Percentiles rank a stretch among this genome's conserved stretches.
Conservation (phyloP, 2,329 filamentous ascomycete species). For the Sporothrix euskadiensis region DNA sequence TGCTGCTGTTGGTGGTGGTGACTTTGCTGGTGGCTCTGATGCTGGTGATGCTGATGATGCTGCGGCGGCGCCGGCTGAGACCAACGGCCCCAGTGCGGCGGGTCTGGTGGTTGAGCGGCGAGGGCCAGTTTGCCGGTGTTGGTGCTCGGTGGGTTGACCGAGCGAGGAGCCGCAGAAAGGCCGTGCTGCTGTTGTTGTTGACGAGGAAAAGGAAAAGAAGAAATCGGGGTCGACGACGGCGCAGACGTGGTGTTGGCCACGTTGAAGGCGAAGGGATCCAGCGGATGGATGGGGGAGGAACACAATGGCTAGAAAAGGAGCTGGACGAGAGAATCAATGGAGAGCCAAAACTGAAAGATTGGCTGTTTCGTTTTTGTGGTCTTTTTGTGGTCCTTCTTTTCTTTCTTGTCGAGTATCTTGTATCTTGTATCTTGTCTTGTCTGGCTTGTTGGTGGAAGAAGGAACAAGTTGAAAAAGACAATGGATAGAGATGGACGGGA, state of each 20-base stretch:
- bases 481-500: neutral
- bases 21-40: neutral
- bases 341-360: neutral
- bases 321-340: neutral
- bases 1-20: neutral
- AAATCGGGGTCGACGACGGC: neutral
- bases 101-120: slow-evolving; percentile 47
- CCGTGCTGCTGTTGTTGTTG: neutral
- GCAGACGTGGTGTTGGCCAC: slow-evolving; percentile 1
- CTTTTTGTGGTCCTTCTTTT: neutral
- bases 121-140: slow-evolving; percentile 49
- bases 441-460: neutral
- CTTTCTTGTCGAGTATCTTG: neutral
- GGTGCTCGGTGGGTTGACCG: slow-evolving; percentile 26
- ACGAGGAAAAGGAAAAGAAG: neutral
- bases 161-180: neutral
- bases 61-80: slow-evolving; percentile 47
- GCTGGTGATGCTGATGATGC: slow-evolving; percentile 15
- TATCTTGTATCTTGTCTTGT: neutral
- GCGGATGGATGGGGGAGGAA: neutral
- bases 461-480: neutral
- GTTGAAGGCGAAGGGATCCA: slow-evolving; percentile 5
- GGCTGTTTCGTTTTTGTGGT: neutral
- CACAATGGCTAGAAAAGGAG: neutral
- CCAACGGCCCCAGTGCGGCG: slow-evolving; percentile 58